Percentiles rank a stretch among this genome's conserved stretches.
phyloP scores from a whole-genome alignment of 2,329 filamentous ascomycete genomes.

The Parastagonospora nodorum region DNA sequence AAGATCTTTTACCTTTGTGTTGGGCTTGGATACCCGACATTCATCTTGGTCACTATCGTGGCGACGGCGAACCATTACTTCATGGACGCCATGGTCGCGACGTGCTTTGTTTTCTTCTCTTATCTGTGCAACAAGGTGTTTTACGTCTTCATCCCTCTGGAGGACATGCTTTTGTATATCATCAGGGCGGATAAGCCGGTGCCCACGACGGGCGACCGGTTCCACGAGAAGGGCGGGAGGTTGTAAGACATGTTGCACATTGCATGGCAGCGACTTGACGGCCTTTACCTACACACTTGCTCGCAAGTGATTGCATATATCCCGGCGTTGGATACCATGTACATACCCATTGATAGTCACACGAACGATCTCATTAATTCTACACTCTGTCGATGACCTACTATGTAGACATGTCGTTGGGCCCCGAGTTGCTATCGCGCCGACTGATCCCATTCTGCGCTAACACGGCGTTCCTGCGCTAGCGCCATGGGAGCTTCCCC shows the following conservation, averaged over 20 bases:
- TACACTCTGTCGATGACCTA: no score
- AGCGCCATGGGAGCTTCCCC: no score
- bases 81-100: constrained; percentile 59
- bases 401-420: no score
- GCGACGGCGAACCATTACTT: constrained; percentile 68
- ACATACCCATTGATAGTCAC: no score
- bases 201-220: constrained; percentile 58
- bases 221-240: constrained; percentile 43
- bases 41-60: constrained; percentile 63
- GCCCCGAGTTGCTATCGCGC: no score
- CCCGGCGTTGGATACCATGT: no score
- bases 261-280: no score
- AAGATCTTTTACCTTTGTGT: constrained; percentile 53
- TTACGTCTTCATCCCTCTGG: constrained; percentile 56
- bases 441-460: no score
- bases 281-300: no score
- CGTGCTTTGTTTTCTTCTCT: constrained; percentile 53
- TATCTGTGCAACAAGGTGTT: constrained; percentile 58
- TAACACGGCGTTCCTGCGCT: no score
- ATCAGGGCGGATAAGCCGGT: constrained; percentile 59
- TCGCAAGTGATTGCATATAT: no score
- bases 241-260: constrained; percentile 17
- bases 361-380: no score
- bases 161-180: constrained; percentile 56
- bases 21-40: constrained; percentile 58